Conservation (phyloP, 768 basidiomycete genomes). For the Leccinum incarnatum region DNA sequence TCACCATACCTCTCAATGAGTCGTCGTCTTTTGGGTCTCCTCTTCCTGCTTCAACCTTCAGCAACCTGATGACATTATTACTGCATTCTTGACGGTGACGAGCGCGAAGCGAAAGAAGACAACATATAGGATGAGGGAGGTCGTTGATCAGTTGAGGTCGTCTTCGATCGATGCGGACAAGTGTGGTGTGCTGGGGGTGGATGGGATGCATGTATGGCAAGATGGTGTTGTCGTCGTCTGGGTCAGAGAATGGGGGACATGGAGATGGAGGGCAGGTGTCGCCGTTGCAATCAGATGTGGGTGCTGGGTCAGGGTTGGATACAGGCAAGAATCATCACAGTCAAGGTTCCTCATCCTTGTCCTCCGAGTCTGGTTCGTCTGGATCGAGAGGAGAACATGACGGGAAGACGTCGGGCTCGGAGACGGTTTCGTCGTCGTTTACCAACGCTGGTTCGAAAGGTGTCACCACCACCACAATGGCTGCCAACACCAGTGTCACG, state of each 20-base stretch:
- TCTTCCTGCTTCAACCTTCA: too few relatives aligned
- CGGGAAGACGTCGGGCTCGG: too few relatives aligned
- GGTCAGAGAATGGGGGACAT: slow-evolving; percentile 7
- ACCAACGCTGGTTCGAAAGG: too few relatives aligned
- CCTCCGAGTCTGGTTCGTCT: too few relatives aligned
- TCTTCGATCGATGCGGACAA: slow-evolving; percentile 24
- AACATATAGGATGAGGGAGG: slow-evolving; percentile 26
- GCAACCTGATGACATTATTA: too few relatives aligned
- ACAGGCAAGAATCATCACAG: too few relatives aligned
- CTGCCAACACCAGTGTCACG: not conserved
- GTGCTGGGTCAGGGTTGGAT: too few relatives aligned
- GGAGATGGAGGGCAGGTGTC: not conserved
- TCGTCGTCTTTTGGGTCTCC: too few relatives aligned
- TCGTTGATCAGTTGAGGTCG: slow-evolving; percentile 26
- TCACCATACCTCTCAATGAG: too few relatives aligned
- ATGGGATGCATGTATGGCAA: slow-evolving; percentile 4
- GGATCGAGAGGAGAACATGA: too few relatives aligned
- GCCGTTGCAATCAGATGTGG: not conserved
- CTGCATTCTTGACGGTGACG: slow-evolving; percentile 1
- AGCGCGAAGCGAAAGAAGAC: slow-evolving; percentile 22
- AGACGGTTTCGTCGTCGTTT: too few relatives aligned
- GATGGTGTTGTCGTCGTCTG: not conserved
- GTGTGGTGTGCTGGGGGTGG: slow-evolving; percentile 2
- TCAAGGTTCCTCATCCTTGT: too few relatives aligned
- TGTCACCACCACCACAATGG: not conserved